These are phyloP conservation scores for Phialocephala subalpina DNA, from an alignment of 2,329 filamentous ascomycete genomes.

Conservation along the genomic window DNA sequence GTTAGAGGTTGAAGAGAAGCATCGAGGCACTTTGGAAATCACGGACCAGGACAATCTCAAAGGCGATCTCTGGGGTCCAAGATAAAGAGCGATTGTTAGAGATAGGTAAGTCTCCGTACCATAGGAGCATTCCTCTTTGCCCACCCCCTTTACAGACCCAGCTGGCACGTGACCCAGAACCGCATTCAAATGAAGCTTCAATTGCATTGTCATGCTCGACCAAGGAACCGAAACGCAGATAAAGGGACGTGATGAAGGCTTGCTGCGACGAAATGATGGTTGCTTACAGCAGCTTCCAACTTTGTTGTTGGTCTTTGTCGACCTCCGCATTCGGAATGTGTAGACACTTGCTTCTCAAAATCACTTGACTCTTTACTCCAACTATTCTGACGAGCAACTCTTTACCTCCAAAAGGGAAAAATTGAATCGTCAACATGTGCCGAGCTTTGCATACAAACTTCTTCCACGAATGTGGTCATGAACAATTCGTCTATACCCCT, in stretches of 20 bases:
- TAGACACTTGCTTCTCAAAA: background rate
- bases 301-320: background rate
- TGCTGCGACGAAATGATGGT: background rate
- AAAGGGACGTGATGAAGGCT: background rate
- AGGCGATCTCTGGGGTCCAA: too few species aligned
- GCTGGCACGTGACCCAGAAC: background rate
- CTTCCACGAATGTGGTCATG: constrained; percentile 18
- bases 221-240: background rate
- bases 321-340: background rate
- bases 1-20: too few species aligned
- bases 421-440: constrained; percentile 11
- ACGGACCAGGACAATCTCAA: too few species aligned
- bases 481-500: constrained; percentile 6
- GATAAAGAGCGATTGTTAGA: too few species aligned
- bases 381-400: background rate
- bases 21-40: too few species aligned
- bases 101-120: too few species aligned
- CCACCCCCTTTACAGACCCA: background rate
- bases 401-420: background rate
- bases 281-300: background rate
- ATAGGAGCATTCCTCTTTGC: background rate
- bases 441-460: constrained; percentile 12
- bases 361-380: background rate
- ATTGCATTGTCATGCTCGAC: background rate
- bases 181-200: background rate